phyloP scores from a whole-genome alignment of 2,329 filamentous ascomycete species.

The Alternaria hordeiaustralica region DNA sequence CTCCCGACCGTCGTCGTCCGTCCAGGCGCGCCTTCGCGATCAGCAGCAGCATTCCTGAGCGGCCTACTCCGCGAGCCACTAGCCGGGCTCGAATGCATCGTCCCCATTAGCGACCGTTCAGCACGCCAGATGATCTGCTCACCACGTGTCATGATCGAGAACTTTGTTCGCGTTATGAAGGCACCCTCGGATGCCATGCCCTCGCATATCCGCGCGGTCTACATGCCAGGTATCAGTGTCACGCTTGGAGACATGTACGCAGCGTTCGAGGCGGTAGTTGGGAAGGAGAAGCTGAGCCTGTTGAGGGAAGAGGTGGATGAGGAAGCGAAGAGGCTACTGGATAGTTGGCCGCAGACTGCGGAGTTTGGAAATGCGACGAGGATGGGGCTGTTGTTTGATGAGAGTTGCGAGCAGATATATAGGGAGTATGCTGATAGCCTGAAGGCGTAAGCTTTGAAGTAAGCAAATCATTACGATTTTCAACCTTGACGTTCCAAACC shows the following conservation, averaged over 20 bases:
- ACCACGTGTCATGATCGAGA: slow-evolving; percentile 59
- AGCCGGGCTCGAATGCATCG: slow-evolving; percentile 43
- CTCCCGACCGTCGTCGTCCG: slow-evolving; percentile 67
- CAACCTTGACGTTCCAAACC: background rate
- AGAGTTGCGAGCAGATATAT: slow-evolving; percentile 12
- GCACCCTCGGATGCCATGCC: slow-evolving; percentile 57
- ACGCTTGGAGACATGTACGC: slow-evolving; percentile 62
- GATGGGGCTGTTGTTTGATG: slow-evolving; percentile 11
- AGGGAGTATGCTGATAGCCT: slow-evolving; percentile 13
- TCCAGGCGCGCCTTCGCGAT: slow-evolving; percentile 62
- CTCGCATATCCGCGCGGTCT: slow-evolving; percentile 11
- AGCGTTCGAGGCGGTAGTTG: slow-evolving; percentile 59
- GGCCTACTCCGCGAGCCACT: slow-evolving; percentile 69
- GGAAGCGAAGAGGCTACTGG: slow-evolving; percentile 5
- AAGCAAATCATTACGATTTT: background rate
- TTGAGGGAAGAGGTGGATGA: slow-evolving; percentile 50
- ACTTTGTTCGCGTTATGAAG: slow-evolving; percentile 57
- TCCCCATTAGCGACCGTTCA: slow-evolving; percentile 53
- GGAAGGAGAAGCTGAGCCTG: slow-evolving; percentile 55
- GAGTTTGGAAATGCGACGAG: background rate
- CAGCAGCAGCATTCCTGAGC: slow-evolving; percentile 65
- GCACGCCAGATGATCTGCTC: slow-evolving; percentile 62
- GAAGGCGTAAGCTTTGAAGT: background rate
- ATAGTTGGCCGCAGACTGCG: slow-evolving; percentile 11
- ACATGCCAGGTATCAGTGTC: slow-evolving; percentile 59